Evolutionary conservation across 192 early-diverging fungal species (phyloP).

Genomic region (Coemansia sp.): DNA sequence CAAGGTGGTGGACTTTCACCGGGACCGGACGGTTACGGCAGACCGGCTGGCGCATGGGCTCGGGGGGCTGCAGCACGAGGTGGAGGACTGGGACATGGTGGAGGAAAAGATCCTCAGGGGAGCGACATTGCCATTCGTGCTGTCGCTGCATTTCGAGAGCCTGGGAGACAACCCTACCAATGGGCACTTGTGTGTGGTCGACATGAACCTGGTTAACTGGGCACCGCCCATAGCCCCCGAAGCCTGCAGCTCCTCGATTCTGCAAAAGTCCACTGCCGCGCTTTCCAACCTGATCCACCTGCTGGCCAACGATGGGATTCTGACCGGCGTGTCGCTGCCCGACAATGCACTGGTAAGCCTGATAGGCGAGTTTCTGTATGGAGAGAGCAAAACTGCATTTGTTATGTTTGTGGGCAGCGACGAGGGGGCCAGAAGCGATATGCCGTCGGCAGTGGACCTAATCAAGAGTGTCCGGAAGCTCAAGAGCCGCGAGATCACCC

Average conservation of each 20-base stretch:
- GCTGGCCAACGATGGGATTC: conserved; percentile 34
- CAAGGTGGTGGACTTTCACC: conserved; percentile 44
- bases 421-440: conserved; percentile 12
- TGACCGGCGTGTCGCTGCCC: conserved; percentile 35
- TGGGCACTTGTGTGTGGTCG: conserved; percentile 45
- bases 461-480: conserved; percentile 39
- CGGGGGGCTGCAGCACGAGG: conserved; percentile 43
- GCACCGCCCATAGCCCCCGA: conserved; percentile 12
- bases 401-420: conserved; percentile 38
- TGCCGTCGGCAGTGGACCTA: conserved; percentile 20
- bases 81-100: conserved; percentile 47
- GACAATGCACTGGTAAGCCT: conserved; percentile 31
- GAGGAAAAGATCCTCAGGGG: conserved; percentile 42
- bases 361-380: conserved; percentile 40
- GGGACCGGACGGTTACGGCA: conserved; percentile 27
- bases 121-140: conserved; percentile 44
- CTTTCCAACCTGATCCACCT: conserved; percentile 38
- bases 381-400: conserved; percentile 51
- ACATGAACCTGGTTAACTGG: conserved; percentile 43
- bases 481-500: conserved; percentile 38
- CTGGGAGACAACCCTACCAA: conserved; percentile 35
- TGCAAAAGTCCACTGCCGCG: conserved; percentile 35
- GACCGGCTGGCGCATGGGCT: conserved; percentile 33
- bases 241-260: not conserved
- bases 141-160: conserved; percentile 52